Conservation (phyloP, 768 basidiomycete genomes). For the Lentinula aciculospora region DNA sequence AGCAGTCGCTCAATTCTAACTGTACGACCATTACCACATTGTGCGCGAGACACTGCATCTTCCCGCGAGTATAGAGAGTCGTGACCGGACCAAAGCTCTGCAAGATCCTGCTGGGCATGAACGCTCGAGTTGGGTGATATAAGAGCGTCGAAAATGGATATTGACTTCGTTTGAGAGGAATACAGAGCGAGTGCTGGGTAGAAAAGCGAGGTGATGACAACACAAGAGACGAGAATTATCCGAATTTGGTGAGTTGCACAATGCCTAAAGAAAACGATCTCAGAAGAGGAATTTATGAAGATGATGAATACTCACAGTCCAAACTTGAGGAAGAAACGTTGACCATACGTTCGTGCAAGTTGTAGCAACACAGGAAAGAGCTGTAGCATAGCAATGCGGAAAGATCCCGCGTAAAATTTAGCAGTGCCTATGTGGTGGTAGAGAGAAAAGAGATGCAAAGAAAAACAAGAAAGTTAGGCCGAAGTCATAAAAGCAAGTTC, state of each 20-base stretch:
- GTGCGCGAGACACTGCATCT: constrained; percentile 66
- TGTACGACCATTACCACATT: constrained; percentile 64
- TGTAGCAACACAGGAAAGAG: constrained; percentile 22
- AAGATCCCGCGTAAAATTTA: not conserved
- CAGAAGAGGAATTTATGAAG: constrained; percentile 10
- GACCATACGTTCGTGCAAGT: constrained; percentile 34
- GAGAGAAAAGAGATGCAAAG: constrained; percentile 4
- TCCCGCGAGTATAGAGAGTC: constrained; percentile 57
- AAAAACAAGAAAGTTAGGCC: not conserved
- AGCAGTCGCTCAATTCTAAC: constrained; percentile 76
- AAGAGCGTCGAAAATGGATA: constrained; percentile 61
- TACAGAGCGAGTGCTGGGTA: constrained; percentile 89
- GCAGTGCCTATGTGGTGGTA: not conserved
- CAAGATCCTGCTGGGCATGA: constrained; percentile 56
- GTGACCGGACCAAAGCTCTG: constrained; percentile 67
- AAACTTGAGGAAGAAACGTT: constrained; percentile 62
- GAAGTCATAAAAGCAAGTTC: not conserved
- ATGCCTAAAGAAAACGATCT: constrained; percentile 43
- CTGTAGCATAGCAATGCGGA: constrained; percentile 9
- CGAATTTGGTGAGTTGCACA: constrained; percentile 89
- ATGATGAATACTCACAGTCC: constrained; percentile 58
- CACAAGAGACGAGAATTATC: constrained; percentile 79
- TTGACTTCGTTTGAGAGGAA: constrained; percentile 61
- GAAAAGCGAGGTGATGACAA: constrained; percentile 85
- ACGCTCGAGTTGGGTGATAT: constrained; percentile 48